Base-by-base conservation (phyloP, 129 eudicot species). In the Pulicaria dysenterica region DNA sequence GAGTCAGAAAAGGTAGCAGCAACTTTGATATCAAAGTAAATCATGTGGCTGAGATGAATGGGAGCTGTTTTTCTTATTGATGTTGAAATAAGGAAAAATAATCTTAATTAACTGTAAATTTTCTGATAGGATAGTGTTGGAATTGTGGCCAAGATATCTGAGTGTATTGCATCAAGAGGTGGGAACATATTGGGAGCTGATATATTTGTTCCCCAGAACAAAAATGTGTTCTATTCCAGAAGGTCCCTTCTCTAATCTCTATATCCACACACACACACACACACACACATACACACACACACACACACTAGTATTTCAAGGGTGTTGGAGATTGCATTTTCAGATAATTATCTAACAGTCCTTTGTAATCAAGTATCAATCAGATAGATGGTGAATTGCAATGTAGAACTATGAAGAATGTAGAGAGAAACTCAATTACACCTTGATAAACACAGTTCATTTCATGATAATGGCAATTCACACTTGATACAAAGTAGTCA, bases 131-230 rank as follows among this genome's bases (percentile, higher is more conserved):
- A 93, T 81, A 87, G 72, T 64, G 89, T 94, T 76, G 98, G 98
- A 58, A 93, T 93, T 64, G 95, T 93, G 75, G 95, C 98, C 44
- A 93, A 87, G 71, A 72, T 93, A 75, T 93, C 98, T 16, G 96
- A 93, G 11, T 87, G 90, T 79, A 93, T 93, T 24, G 98, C 98
- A 63, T 93, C 95, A 60, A 85, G 90, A 70, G 98, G 92, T 37
- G 98, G 96, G 45, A 90, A 93, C 81, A 93, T 90, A 80, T 84
- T 85, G 56, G 87, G 49, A 53, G 96, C 98, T 71, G 98, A 93
- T 70, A 69, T 94, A 36, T 94, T 94, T 77, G 98, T 94, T 46
- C 98, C 98, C 15, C 95, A 94, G 47, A 85, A 89, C 55, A 84
- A 84, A 80, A 80, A 83, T 16, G 95, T 83, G n/a, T 94, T 94